Conservation (phyloP, 192 early-diverging fungal genomes). For the Haplosporangium gracile region DNA sequence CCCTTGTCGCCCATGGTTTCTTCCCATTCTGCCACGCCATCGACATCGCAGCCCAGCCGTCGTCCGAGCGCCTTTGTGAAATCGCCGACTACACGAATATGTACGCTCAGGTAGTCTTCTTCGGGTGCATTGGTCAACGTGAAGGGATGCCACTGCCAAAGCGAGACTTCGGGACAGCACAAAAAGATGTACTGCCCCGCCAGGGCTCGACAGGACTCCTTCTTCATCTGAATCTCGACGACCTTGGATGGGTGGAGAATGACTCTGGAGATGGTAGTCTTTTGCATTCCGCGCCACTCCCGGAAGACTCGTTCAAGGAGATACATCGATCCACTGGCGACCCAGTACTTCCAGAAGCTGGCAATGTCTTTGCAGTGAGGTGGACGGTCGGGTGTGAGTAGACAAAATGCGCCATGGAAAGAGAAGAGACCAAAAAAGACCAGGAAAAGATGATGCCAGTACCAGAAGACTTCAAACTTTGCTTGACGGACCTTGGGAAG, state of each 20-base stretch:
- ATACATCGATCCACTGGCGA: slow-evolving; percentile 67
- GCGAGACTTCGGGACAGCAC: slow-evolving; percentile 76
- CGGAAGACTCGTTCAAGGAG: slow-evolving; percentile 72
- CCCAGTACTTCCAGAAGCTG: slow-evolving; percentile 71
- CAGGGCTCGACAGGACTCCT: slow-evolving; percentile 52
- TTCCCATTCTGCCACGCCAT: slow-evolving; percentile 32
- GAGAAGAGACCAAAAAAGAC: slow-evolving; percentile 74
- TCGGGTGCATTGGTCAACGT: slow-evolving; percentile 82
- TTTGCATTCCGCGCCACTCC: slow-evolving; percentile 63
- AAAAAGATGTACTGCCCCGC: slow-evolving; percentile 85
- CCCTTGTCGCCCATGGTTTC: slow-evolving; percentile 40
- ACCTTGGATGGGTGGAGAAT: slow-evolving; percentile 81
- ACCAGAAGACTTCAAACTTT: slow-evolving; percentile 84
- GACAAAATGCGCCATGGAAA: slow-evolving; percentile 72
- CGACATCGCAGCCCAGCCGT: slow-evolving; percentile 72
- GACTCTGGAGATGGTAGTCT: slow-evolving; percentile 73
- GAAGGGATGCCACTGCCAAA: slow-evolving; percentile 84
- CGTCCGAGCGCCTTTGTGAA: slow-evolving; percentile 74
- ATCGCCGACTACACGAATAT: slow-evolving; percentile 81
- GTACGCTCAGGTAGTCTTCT: slow-evolving; percentile 80
- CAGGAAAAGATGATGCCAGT: slow-evolving; percentile 81
- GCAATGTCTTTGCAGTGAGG: slow-evolving; percentile 59
- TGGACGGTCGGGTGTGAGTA: slow-evolving; percentile 58
- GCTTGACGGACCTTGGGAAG: slow-evolving; percentile 64
- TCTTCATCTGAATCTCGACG: slow-evolving; percentile 77